These are phyloP conservation scores for Athelia psychrophila DNA, from an alignment of 1,284 basidiomycete species.

Conservation along the genomic window DNA sequence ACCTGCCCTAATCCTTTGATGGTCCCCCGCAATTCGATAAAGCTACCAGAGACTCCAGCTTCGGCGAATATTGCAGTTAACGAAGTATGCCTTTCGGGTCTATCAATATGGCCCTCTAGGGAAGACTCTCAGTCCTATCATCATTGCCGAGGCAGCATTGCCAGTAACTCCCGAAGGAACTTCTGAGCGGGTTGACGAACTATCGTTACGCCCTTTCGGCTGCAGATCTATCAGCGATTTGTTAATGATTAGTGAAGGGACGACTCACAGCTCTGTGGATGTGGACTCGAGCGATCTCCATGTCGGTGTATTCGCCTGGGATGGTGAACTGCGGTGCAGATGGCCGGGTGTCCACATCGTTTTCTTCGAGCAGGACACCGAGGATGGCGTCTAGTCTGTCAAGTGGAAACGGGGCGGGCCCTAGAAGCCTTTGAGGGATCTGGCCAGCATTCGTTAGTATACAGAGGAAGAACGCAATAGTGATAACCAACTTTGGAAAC, in stretches of 20 bases:
- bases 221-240: background rate
- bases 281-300: conserved; percentile 61
- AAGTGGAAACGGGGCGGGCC: conserved; percentile 79
- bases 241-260: conserved; percentile 7
- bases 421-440: conserved; percentile 78
- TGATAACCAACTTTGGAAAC: conserved; percentile 43
- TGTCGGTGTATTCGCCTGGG: conserved; percentile 64
- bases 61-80: too few species aligned
- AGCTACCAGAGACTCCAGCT: too few species aligned
- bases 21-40: too few species aligned
- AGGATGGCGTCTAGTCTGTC: conserved; percentile 85
- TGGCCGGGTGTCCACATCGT: conserved; percentile 56
- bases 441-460: conserved; percentile 21
- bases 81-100: too few species aligned
- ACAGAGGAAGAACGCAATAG: background rate
- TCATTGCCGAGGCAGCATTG: too few species aligned
- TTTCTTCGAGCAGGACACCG: conserved; percentile 80
- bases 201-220: conserved; percentile 1
- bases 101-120: too few species aligned
- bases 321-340: conserved; percentile 45
- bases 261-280: conserved; percentile 52
- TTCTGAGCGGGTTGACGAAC: conserved; percentile 24
- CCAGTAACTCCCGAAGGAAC: too few species aligned
- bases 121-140: too few species aligned
- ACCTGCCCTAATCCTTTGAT: too few species aligned